A percentile compares a stretch with the other conserved stretches of the same genome.
Conservation (phyloP, 148 eudicot species). For the Rhododendron williamsianum region DNA sequence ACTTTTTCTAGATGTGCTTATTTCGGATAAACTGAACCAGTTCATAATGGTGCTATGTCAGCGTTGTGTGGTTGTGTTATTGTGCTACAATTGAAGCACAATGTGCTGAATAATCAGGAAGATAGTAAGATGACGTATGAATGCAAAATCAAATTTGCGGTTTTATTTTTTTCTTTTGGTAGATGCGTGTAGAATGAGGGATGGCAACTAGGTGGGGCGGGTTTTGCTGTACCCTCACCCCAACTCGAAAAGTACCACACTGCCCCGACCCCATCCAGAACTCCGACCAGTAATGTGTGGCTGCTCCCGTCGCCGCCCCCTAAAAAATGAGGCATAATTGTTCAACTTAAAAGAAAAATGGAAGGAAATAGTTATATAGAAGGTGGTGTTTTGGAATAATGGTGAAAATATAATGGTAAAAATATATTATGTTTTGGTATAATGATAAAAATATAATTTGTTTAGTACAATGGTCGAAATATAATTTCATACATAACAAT, state of each 20-base stretch:
- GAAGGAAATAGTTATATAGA: too few species aligned
- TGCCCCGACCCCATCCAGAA: not conserved
- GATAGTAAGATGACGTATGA: not conserved
- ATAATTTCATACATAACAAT: not conserved
- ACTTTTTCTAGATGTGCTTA: not conserved
- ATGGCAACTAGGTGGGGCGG: not conserved
- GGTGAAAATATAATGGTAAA: too few species aligned
- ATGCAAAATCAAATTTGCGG: not conserved
- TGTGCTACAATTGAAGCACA: not conserved
- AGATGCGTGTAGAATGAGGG: not conserved
- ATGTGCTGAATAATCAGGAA: not conserved
- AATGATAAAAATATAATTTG: too few species aligned
- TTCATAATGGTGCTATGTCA: not conserved
- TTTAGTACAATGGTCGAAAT: not conserved
- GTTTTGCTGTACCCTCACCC: not conserved
- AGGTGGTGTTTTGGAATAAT: too few species aligned
- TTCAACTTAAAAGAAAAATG: too few species aligned
- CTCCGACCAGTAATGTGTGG: not conserved
- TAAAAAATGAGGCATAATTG: too few species aligned
- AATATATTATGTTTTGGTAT: too few species aligned
- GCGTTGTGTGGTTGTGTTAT: not conserved
- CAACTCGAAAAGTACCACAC: not conserved
- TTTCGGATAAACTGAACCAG: not conserved
- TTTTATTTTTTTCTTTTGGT: not conserved
- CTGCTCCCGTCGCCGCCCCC: too few species aligned